Percentiles rank a stretch among this genome's conserved stretches.
Evolutionary conservation across 177 flowering plant species (phyloP).

Genomic region (Vitis hybrid): DNA sequence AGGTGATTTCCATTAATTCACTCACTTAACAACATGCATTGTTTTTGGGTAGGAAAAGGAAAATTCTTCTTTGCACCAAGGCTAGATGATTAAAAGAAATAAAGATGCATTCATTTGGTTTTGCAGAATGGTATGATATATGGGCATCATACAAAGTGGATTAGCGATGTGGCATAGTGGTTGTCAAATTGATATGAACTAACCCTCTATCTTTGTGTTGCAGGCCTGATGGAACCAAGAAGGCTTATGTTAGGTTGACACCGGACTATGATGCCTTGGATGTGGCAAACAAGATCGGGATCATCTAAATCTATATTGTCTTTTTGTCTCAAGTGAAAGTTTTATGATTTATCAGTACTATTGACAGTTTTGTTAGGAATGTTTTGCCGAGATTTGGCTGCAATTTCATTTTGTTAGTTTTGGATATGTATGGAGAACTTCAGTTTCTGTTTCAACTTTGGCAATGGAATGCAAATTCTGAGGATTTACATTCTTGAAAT

Average conservation of each 20-base stretch:
- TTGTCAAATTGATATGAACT: background rate
- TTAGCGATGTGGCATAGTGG: background rate
- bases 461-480: background rate
- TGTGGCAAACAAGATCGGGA: slow-evolving; percentile 89
- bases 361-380: slow-evolving; percentile 24
- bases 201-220: background rate
- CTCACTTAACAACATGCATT: background rate
- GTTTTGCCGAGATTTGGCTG: slow-evolving; percentile 10
- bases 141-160: background rate
- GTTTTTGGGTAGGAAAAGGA: background rate
- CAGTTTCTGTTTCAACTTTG: background rate
- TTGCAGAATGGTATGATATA: background rate
- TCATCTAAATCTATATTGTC: slow-evolving; percentile 38
- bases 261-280: slow-evolving; percentile 82
- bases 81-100: no score
- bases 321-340: background rate
- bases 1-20: slow-evolving; percentile 33
- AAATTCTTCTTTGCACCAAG: no score
- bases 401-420: slow-evolving; percentile 5
- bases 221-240: slow-evolving; percentile 91
- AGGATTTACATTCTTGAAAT: background rate
- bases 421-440: slow-evolving; percentile 1
- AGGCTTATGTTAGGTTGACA: slow-evolving; percentile 80
- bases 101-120: no score
- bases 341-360: background rate